Percentiles rank a stretch among this genome's conserved stretches.
Evolutionary conservation across 805 yeast genomes (phyloP).

Genomic region (Pichia occidentalis): DNA sequence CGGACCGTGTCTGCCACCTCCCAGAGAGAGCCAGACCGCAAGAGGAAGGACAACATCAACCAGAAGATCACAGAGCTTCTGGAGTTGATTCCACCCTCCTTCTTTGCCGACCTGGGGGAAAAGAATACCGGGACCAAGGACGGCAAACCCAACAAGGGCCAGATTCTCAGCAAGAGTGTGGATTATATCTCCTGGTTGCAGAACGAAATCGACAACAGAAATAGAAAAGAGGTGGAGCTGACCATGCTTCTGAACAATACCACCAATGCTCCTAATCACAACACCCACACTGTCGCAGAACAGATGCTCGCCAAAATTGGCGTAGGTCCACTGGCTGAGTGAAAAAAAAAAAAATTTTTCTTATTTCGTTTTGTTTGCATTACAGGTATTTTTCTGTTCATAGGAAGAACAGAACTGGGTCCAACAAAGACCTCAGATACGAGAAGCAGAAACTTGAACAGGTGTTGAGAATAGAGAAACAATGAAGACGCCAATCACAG

Average conservation of each 20-base stretch:
- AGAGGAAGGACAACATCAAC: slow-evolving; percentile 50
- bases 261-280: not conserved
- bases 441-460: no score
- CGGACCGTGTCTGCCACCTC: slow-evolving; percentile 7
- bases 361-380: slow-evolving; percentile 3
- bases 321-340: slow-evolving; percentile 67
- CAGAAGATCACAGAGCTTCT: slow-evolving; percentile 47
- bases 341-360: slow-evolving; percentile 1
- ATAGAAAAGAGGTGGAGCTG: slow-evolving; percentile 72
- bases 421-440: no score
- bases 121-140: slow-evolving; percentile 67
- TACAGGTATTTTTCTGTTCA: not conserved
- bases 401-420: no score
- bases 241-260: slow-evolving; percentile 35
- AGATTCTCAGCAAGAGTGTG: slow-evolving; percentile 66
- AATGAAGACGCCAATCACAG: slow-evolving; percentile 11
- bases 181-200: slow-evolving; percentile 65
- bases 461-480: no score
- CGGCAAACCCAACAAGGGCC: slow-evolving; percentile 83
- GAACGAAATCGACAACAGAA: slow-evolving; percentile 67
- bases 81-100: slow-evolving; percentile 30
- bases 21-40: slow-evolving; percentile 30
- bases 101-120: slow-evolving; percentile 35
- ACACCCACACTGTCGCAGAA: slow-evolving; percentile 70
- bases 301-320: slow-evolving; percentile 69